Evolutionary conservation across 2,329 filamentous ascomycete species (phyloP), one percentile per base, ranked within the genome.

Genomic region (Acarospora socialis): DNA sequence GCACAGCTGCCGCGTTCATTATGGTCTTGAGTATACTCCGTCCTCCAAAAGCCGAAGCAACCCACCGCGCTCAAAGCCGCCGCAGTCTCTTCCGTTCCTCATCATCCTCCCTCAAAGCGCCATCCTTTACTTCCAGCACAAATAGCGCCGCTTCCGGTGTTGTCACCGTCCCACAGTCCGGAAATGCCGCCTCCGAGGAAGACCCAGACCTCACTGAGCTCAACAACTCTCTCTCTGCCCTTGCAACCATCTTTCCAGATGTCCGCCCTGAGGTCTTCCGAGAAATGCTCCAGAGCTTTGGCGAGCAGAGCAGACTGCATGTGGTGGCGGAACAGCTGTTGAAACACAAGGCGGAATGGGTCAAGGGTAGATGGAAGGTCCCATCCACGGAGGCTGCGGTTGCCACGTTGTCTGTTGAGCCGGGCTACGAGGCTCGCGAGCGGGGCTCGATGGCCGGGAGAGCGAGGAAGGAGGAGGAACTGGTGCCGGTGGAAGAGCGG

Each of bases 281-380:
- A 5, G 61, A 64, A 43, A 41, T 65, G 17, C 48, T 65, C 13
- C 41, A 54, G 4, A 54, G 54, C 8, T 65, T 64, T 39, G 59
- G 62, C 37, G 60, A 59, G 7, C 45, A 56, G 27, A 65, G 61
- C 37, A 50, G 59, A 31, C 43, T 64, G 6, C 52, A 61, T 30
- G 53, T 65, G 19, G 61, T 57, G 33, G 57, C 59, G 6, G 60
- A 63, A 37, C 59, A 64, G 46, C 46, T 65, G 5, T 43, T 63
- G 28, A 52, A 56, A 23, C 52, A 63, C 39, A 59, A 61, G 37
- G 48, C 55, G 25, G 51, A 59, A 43, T 65, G 60, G 60, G 59
- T 63, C 6, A 56, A 53, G 12, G 61, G 60, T 4, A 48, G 61
- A 28, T 59, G 59, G 56, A 60, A 60, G 39, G 44, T 56, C 14